Base-by-base conservation (phyloP, 106 monocot genomes). In the Dendrobium catenatum region DNA sequence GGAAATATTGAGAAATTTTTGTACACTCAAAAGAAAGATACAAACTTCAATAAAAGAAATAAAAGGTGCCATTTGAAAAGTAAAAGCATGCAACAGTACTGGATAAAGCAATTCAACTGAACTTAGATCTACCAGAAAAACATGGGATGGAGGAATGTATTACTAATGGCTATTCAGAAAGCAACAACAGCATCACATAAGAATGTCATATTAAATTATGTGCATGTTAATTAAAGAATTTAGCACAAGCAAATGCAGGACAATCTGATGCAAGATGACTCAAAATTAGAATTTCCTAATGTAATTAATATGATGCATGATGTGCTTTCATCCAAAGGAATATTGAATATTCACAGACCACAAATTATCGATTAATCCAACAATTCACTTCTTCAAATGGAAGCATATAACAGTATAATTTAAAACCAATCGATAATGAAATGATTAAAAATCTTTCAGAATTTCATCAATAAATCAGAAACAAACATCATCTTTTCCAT, bases 201-300 rank as follows among this genome's bases (percentile, higher is more conserved):
- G 37, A 70, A 70, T 70, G 70, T 37, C 70, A 70, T 13, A 37
- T 37, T 70, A 70, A 70, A 70, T 70, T 24, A 70, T 37, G 37
- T 33, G 70, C 15, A 70, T 33, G 37, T 37, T 70, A 70, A 70
- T 16, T 33, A 29, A 68, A 29, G 31, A 7, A 37, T 37, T 37
- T 70, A 37, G 37, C 29, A 37, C 15, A 70, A 29, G 56, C 15
- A 16, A 17, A 19, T 56, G 56, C 56, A 56, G 3, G 56, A 15
- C 18, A 56, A 56, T 56, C 56, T 56, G 10, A 46, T 46, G 46
- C 46, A 46, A 9, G 46, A 46, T 46, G 46, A 46, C 46, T 46
- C 9, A 9, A 46, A 9, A 46, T 46, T 46, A 46, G 46, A 9
- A 46, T 46, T 46, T 46, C 46, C 9, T 46, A 9, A 46, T 46